Evolutionary conservation across 2,329 filamentous ascomycete species (phyloP).

Genomic region (Clarireedia homoeocarpa): DNA sequence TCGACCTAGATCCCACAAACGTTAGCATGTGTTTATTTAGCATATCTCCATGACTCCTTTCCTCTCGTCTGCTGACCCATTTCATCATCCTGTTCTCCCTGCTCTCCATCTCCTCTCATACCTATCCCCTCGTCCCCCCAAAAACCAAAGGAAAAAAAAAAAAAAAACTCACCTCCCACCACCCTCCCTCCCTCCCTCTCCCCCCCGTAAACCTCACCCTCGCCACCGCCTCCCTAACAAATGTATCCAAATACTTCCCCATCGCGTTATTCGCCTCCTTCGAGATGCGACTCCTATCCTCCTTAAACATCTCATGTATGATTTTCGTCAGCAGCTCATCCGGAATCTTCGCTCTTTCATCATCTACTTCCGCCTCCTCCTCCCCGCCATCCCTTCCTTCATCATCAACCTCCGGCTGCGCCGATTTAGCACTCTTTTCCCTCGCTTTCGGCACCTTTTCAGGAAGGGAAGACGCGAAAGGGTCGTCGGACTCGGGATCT

Average conservation of each 20-base stretch:
- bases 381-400: too few relatives aligned
- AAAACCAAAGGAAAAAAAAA: neutral
- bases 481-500: conserved; percentile 7
- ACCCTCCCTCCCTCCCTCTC: conserved; percentile 17
- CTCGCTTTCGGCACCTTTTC: neutral
- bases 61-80: neutral
- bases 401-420: neutral
- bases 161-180: conserved; percentile 57
- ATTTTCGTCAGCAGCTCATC: conserved; percentile 66
- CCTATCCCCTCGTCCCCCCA: neutral
- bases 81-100: neutral
- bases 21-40: neutral
- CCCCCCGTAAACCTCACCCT: conserved; percentile 58
- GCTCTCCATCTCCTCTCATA: neutral
- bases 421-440: neutral
- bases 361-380: conserved; percentile 3
- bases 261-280: conserved; percentile 70
- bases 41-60: neutral
- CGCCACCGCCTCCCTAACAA: conserved; percentile 82
- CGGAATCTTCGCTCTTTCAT: conserved; percentile 44
- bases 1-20: conserved; percentile 51
- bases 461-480: conserved; percentile 8
- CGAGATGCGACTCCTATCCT: conserved; percentile 62
- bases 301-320: conserved; percentile 69
- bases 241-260: conserved; percentile 83